A percentile compares a stretch with the other conserved stretches of the same genome.
These are phyloP conservation scores for Pisolithus microcarpus DNA, from an alignment of 768 basidiomycete genomes.

Conservation along the genomic window DNA sequence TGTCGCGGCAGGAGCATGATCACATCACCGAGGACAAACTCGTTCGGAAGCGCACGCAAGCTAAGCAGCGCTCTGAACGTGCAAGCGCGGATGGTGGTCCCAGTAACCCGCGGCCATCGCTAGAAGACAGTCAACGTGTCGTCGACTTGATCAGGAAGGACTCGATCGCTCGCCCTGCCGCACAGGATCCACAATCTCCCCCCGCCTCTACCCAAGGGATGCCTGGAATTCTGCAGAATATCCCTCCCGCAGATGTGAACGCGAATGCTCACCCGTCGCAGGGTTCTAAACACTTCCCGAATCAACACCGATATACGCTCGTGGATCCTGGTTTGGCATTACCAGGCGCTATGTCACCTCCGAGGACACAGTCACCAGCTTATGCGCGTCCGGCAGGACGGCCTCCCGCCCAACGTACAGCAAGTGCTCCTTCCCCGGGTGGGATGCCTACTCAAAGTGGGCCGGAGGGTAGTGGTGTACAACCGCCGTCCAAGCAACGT, in stretches of 20 bases:
- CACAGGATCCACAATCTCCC: slow-evolving; percentile 8
- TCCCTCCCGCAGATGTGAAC: neutral
- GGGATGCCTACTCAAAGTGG: slow-evolving; percentile 10
- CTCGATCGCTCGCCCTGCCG: slow-evolving; percentile 27
- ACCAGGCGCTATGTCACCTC: slow-evolving; percentile 4
- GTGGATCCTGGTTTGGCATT: slow-evolving; percentile 32
- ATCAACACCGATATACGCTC: slow-evolving; percentile 42
- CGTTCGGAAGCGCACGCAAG: slow-evolving; percentile 75
- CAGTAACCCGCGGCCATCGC: slow-evolving; percentile 6
- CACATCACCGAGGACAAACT: slow-evolving; percentile 70
- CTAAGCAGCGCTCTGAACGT: slow-evolving; percentile 44
- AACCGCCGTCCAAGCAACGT: slow-evolving; percentile 8
- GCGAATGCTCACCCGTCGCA: slow-evolving; percentile 5
- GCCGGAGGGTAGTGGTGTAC: slow-evolving; percentile 1
- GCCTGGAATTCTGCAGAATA: slow-evolving; percentile 12
- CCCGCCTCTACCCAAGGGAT: slow-evolving; percentile 4
- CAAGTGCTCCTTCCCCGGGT: slow-evolving; percentile 10
- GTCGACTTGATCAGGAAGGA: slow-evolving; percentile 51
- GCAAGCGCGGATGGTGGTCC: slow-evolving; percentile 8
- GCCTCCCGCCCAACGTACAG: slow-evolving; percentile 25
- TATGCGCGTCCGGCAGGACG: slow-evolving; percentile 25
- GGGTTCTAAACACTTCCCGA: slow-evolving; percentile 24
- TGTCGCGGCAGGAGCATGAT: slow-evolving; percentile 79
- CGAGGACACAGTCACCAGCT: slow-evolving; percentile 1
- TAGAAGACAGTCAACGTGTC: slow-evolving; percentile 37